Base-by-base conservation (phyloP, 192 early-diverging fungal species). In the Coemansia sp. region DNA sequence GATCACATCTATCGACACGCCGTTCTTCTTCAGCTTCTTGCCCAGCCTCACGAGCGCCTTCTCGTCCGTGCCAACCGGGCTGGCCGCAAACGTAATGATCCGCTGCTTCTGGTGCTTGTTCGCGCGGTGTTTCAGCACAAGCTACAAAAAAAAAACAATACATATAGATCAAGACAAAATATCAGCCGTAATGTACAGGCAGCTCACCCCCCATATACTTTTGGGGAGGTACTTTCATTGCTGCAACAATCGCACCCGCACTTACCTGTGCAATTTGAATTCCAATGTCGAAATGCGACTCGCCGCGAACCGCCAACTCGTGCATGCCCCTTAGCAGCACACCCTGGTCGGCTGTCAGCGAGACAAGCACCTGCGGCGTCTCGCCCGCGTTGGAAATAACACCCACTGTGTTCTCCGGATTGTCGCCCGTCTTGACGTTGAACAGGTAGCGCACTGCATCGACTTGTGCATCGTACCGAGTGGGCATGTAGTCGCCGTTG, bases 21-120 rank as follows among this genome's bases (percentile, higher is more conserved):
- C 94, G 81, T 98, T 98, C 86, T 98, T 98, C 74, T 97, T 97
- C 56, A 95, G 85, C 68, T 95, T 96, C 82, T 97, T 97, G 58
- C 88, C 96, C 47, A 98, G 70, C 68, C 85, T 88, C 27, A 95
- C 88, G 28, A 98, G 71, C 29, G 93, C 81, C 71, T 85, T 88
- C 58, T 92, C 87, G 62, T 97, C 96, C 24, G 89, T 81, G 6
- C 81, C 77, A 12, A 98, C 65, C 23, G 96, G 96, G 47, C 92
- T 93, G 30, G 91, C 92, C 2, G 94, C 91, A 81, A 98, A 97
- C 18, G 90, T 92, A 69, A 98, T 87, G 48, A 98, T 91, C 33
- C 96, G 67, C 75, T 95, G 96, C 61, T 88, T 82, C 73, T 97
- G 95, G 60, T 93, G 91, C 77, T 92, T 95, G 82, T 98, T 97